Base-by-base conservation (phyloP, 73 alveolate species). In the Paramecium pentaurelia region DNA sequence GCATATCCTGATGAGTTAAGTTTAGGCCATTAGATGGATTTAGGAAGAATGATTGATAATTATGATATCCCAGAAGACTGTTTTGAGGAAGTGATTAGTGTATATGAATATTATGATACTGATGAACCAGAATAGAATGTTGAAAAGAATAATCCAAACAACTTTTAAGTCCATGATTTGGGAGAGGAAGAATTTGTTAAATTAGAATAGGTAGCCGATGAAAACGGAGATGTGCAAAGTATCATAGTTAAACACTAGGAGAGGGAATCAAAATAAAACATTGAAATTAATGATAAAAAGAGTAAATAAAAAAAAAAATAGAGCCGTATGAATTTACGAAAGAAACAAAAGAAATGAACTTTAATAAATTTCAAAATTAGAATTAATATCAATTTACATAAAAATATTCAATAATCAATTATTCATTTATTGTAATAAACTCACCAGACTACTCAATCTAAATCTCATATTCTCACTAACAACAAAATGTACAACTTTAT, bases 51-150 rank as follows among this genome's bases (percentile, higher is more conserved):
- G 14, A 64, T 64, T 64, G 84, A 64, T 64, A 64, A 64, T 64
- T 64, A 64, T 64, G 84, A 64, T 64, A 64, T 64, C 47, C 84
- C 84, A 32, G 84, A 64, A 27, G 84, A 64, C 30, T 64, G 84
- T 28, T 64, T 11, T 64, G 84, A 64, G 49, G 84, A 64, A 8
- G 18, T 64, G 27, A 64, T 64, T 11, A 64, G 84, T 64, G 30
- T 64, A 40, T 64, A 64, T 34, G 84, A 64, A 64, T 64, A 28
- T n/a, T 64, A 64, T 32, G 84, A 64, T 64, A n/a, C 28, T 9
- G 84, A 64, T 64, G 84, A 54, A 18, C 70, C 70, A n/a, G 70
- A 64, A 28, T 64, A 64, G 9, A 64, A 64, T 64, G 0, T 4
- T 0, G 9, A 64, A 30, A 34, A 30, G 14, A 27, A 9, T 28